phyloP scores from a whole-genome alignment of 495 filamentous ascomycete genomes.

The Penicillium lividum region DNA sequence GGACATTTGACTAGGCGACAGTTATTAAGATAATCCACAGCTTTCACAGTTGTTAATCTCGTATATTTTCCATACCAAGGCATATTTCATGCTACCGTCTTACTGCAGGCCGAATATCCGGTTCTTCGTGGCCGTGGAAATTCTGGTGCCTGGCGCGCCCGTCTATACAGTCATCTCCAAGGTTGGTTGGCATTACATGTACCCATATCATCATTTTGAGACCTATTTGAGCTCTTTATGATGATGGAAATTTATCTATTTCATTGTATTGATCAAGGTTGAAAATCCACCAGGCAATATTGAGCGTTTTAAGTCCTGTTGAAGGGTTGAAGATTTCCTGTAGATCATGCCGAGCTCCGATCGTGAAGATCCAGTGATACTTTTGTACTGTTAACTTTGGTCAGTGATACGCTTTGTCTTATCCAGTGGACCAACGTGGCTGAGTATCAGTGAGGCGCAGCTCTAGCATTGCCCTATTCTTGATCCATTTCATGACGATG shows the following conservation, averaged over 20 bases:
- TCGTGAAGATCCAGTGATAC: not conserved
- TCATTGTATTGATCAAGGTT: too few species aligned
- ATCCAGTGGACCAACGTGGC: not conserved
- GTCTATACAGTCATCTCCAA: not conserved
- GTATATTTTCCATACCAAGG: not conserved
- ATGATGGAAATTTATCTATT: too few species aligned
- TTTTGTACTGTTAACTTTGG: not conserved
- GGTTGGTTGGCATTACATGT: not conserved
- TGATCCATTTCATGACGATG: not conserved
- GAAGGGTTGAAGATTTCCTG: not conserved
- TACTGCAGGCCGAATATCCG: not conserved
- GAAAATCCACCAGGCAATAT: not conserved
- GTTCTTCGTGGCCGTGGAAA: conserved; percentile 5
- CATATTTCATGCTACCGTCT: not conserved
- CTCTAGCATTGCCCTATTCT: not conserved
- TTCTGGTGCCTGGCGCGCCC: conserved; percentile 11
- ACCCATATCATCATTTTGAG: too few species aligned
- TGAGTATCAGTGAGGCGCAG: conserved; percentile 1
- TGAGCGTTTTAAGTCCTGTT: not conserved
- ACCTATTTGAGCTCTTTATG: too few species aligned
- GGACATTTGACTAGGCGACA: not conserved
- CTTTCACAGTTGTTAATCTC: not conserved
- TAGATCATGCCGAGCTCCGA: not conserved
- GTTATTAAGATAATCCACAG: not conserved
- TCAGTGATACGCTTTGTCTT: not conserved